Evolutionary conservation across 2,329 filamentous ascomycete genomes (phyloP).

Genomic region (Bipolaris zeicola): DNA sequence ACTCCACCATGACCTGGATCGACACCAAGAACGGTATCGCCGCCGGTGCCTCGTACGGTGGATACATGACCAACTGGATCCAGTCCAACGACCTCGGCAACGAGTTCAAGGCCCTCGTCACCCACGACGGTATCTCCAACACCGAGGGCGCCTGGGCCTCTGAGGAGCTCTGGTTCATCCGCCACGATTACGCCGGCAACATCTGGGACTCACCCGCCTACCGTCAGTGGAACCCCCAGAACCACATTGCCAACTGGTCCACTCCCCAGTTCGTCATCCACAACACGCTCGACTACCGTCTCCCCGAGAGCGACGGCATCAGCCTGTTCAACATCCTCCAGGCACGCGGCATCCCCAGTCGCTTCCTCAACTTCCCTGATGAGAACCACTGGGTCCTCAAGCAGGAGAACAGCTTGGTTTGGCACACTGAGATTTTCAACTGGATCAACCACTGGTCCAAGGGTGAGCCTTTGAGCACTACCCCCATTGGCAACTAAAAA

Average conservation of each 20-base stretch:
- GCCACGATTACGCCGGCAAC: slow-evolving; percentile 51
- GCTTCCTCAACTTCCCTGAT: slow-evolving; percentile 80
- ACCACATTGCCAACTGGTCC: slow-evolving; percentile 70
- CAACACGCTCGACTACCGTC: slow-evolving; percentile 85
- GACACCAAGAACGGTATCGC: slow-evolving; percentile 75
- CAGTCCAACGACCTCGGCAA: slow-evolving; percentile 82
- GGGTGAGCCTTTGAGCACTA: slow-evolving; percentile 37
- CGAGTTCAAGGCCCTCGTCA: slow-evolving; percentile 85
- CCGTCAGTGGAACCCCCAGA: slow-evolving; percentile 63
- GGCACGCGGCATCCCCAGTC: slow-evolving; percentile 73
- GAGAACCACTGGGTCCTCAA: slow-evolving; percentile 84
- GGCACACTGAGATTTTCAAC: slow-evolving; percentile 67
- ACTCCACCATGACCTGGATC: slow-evolving; percentile 67
- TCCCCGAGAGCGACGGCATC: slow-evolving; percentile 83
- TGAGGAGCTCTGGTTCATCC: slow-evolving; percentile 59
- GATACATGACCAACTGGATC: slow-evolving; percentile 73
- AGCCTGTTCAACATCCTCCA: slow-evolving; percentile 87
- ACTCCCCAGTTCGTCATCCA: slow-evolving; percentile 92
- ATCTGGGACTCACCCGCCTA: slow-evolving; percentile 51
- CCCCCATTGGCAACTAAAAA: slow-evolving; percentile 38
- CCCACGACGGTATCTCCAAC: slow-evolving; percentile 84
- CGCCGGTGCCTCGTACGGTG: slow-evolving; percentile 64
- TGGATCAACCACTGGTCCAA: slow-evolving; percentile 48
- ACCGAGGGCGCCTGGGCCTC: slow-evolving; percentile 52
- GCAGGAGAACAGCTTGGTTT: slow-evolving; percentile 88